Percentiles rank a stretch among this genome's conserved stretches.
These are phyloP conservation scores for Cetraspora pellucida DNA, from an alignment of 192 early-diverging fungal species.

Conservation along the genomic window DNA sequence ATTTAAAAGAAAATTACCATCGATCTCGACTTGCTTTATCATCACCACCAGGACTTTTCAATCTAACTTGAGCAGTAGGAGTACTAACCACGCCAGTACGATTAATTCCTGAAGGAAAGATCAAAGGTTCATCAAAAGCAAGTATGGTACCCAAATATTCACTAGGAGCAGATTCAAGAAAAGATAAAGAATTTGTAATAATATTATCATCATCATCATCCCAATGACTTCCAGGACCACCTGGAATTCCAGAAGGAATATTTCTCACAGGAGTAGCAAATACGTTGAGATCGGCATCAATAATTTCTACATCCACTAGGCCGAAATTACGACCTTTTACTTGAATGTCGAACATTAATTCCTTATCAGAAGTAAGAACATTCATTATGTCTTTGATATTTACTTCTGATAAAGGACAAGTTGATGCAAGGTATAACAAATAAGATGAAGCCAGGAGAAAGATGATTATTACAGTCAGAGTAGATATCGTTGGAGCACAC, in stretches of 20 bases:
- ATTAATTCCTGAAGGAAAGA: slow-evolving; percentile 30
- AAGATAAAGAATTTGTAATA: not conserved
- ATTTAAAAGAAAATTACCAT: not conserved
- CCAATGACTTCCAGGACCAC: slow-evolving; percentile 12
- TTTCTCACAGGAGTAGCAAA: slow-evolving; percentile 59
- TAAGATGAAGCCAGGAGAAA: slow-evolving; percentile 31
- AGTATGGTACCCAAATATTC: slow-evolving; percentile 30
- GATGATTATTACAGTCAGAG: slow-evolving; percentile 15
- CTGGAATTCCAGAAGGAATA: slow-evolving; percentile 33
- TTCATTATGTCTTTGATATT: slow-evolving; percentile 52
- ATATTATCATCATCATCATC: slow-evolving; percentile 13
- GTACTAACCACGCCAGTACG: not conserved
- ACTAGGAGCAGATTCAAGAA: slow-evolving; percentile 4
- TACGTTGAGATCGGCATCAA: slow-evolving; percentile 59
- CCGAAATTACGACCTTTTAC: slow-evolving; percentile 60
- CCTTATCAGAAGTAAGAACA: slow-evolving; percentile 68
- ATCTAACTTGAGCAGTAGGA: slow-evolving; percentile 9
- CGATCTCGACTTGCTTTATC: slow-evolving; percentile 16
- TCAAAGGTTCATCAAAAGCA: slow-evolving; percentile 30
- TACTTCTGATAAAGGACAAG: slow-evolving; percentile 51
- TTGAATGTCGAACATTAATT: slow-evolving; percentile 68
- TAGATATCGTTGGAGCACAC: not conserved
- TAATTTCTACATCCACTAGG: slow-evolving; percentile 58
- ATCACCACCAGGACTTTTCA: slow-evolving; percentile 16
- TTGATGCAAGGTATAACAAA: slow-evolving; percentile 50